phyloP scores from a whole-genome alignment of 2,329 filamentous ascomycete genomes.

The Pezicula radicicola region DNA sequence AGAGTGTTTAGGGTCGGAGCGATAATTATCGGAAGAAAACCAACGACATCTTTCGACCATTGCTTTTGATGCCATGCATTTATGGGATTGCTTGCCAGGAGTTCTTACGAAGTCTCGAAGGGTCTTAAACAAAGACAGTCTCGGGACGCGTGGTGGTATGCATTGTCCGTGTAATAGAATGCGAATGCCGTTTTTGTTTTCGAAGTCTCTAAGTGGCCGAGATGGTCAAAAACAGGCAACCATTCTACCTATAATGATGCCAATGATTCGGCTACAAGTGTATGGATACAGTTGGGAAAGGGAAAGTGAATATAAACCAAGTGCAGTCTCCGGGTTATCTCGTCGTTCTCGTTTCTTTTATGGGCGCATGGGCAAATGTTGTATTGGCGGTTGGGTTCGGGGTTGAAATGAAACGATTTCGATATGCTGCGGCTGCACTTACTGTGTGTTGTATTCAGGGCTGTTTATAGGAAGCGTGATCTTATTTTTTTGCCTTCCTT shows the following conservation, averaged over 20 bases:
- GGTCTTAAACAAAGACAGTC: background rate
- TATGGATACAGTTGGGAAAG: constrained; percentile 18
- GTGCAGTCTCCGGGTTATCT: constrained; percentile 1
- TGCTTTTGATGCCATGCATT: background rate
- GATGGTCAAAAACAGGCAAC: background rate
- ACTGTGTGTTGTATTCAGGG: background rate
- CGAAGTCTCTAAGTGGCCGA: background rate
- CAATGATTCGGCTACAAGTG: constrained; percentile 1
- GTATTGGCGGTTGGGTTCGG: constrained; percentile 2
- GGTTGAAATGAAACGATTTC: constrained; percentile 1
- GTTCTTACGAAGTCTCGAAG: constrained; percentile 3
- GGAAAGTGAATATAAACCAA: constrained; percentile 21
- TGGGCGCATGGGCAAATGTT: background rate
- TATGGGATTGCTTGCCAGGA: constrained; percentile 2
- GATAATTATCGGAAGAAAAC: constrained; percentile 2
- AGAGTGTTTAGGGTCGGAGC: constrained; percentile 9
- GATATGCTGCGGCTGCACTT: background rate
- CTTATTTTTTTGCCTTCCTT: background rate
- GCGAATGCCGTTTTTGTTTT: background rate
- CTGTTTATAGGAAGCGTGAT: constrained; percentile 4
- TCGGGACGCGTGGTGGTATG: background rate
- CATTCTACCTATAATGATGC: background rate
- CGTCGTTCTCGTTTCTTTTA: constrained; percentile 4
- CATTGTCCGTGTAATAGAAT: constrained; percentile 25
- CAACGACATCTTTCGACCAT: background rate